Percentiles rank a stretch among this genome's conserved stretches.
Evolutionary conservation across 164 flowering plant genomes (phyloP).

Genomic region (Cinnamomum chago): DNA sequence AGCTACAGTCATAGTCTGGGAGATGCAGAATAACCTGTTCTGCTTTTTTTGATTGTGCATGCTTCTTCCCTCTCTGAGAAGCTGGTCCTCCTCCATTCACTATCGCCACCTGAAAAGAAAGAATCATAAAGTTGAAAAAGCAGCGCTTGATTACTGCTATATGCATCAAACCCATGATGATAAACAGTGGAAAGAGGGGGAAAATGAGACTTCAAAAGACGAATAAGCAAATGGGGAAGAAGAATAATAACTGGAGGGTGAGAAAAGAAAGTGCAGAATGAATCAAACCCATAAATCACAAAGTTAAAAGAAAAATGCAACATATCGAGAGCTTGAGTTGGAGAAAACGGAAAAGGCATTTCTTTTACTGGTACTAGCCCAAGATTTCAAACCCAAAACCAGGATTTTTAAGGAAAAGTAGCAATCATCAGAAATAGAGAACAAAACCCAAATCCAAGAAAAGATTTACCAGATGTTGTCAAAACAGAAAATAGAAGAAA

Average conservation of each 20-base stretch:
- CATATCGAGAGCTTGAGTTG: neutral
- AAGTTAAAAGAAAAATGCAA: neutral
- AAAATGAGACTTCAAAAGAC: conserved; percentile 5
- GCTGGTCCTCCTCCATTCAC: conserved; percentile 62
- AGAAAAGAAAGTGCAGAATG: conserved; percentile 12
- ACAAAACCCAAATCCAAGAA: neutral
- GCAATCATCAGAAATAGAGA: neutral
- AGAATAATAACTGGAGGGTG: neutral
- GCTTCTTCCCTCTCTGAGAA: conserved; percentile 55
- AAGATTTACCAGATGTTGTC: neutral
- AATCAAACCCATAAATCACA: conserved; percentile 11
- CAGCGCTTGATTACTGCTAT: conserved; percentile 4
- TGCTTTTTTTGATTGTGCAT: conserved; percentile 90
- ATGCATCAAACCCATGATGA: conserved; percentile 15
- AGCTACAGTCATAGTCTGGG: conserved; percentile 21
- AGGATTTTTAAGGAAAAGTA: neutral
- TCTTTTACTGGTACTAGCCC: neutral
- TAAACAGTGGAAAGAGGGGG: conserved; percentile 18
- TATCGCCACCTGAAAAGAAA: conserved; percentile 57
- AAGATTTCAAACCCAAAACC: conserved; percentile 4
- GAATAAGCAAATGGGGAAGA: conserved; percentile 16
- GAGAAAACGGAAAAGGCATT: too few species aligned
- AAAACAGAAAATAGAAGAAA: neutral
- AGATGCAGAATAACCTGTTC: conserved; percentile 60
- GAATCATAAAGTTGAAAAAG: conserved; percentile 12